Percentiles rank a stretch among this genome's conserved stretches.
These are phyloP conservation scores for Clarireedia sp. DNA, from an alignment of 2,329 filamentous ascomycete species.

Conservation along the genomic window DNA sequence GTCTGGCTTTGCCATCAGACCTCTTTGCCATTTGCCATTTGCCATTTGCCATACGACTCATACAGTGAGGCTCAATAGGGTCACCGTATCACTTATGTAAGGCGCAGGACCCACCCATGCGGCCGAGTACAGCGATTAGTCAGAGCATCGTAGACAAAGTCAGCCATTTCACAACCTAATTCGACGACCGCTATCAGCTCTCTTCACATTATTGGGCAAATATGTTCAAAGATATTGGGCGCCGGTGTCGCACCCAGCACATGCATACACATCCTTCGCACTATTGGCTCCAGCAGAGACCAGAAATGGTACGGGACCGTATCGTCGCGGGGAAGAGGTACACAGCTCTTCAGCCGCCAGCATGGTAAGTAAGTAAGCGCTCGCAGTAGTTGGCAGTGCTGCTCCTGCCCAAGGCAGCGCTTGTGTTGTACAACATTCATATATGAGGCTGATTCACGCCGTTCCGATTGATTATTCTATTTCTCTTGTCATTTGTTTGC, in stretches of 20 bases:
- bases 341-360: conserved; percentile 4
- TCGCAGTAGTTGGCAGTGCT: background rate
- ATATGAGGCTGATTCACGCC: background rate
- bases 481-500: too few relatives aligned
- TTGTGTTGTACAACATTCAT: background rate
- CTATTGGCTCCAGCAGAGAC: background rate
- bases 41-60: too few relatives aligned
- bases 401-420: background rate
- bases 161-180: too few relatives aligned
- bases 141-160: background rate
- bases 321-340: background rate
- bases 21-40: too few relatives aligned
- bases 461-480: too few relatives aligned
- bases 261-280: background rate
- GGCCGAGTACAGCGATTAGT: background rate
- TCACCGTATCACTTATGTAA: too few relatives aligned
- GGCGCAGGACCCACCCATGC: too few relatives aligned
- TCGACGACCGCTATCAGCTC: too few relatives aligned
- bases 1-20: too few relatives aligned
- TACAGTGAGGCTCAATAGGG: too few relatives aligned
- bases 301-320: background rate
- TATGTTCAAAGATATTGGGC: background rate
- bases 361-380: conserved; percentile 6
- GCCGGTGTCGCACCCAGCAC: background rate
- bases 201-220: too few relatives aligned